These are phyloP conservation scores for Pyrus hybrid DNA, from an alignment of 331 rosid species.

Conservation along the genomic window DNA sequence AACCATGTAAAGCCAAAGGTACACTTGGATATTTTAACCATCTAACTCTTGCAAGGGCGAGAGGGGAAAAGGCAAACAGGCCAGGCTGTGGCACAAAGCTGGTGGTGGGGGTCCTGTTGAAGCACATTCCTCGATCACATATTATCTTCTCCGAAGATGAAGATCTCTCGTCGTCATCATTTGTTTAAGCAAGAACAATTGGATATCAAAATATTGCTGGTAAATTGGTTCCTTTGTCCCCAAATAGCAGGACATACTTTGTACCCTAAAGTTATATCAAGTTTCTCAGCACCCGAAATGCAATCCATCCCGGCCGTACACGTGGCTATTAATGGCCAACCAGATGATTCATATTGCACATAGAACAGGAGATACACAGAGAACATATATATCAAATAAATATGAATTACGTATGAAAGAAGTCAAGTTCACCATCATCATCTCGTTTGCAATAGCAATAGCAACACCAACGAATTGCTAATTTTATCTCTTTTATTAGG, in stretches of 20 bases:
- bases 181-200: background rate
- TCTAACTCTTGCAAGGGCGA: no score
- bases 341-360: conserved; percentile 30
- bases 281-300: conserved; percentile 9
- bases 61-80: background rate
- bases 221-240: conserved; percentile 40
- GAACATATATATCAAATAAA: background rate
- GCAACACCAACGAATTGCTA: background rate
- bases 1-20: no score
- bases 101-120: conserved; percentile 28
- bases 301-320: conserved; percentile 26
- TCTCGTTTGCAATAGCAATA: background rate
- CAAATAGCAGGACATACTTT: conserved; percentile 26
- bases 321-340: conserved; percentile 38
- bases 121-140: conserved; percentile 11
- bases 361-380: conserved; percentile 10
- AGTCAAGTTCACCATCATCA: conserved; percentile 18
- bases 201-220: conserved; percentile 17
- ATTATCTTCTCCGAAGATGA: background rate
- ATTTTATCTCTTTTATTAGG: background rate
- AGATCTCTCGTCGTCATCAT: background rate
- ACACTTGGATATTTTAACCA: no score
- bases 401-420: background rate
- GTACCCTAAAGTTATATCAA: conserved; percentile 59
- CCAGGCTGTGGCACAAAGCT: background rate